Base-by-base conservation (phyloP, 2,329 filamentous ascomycete species). In the Mariannaea elegans region DNA sequence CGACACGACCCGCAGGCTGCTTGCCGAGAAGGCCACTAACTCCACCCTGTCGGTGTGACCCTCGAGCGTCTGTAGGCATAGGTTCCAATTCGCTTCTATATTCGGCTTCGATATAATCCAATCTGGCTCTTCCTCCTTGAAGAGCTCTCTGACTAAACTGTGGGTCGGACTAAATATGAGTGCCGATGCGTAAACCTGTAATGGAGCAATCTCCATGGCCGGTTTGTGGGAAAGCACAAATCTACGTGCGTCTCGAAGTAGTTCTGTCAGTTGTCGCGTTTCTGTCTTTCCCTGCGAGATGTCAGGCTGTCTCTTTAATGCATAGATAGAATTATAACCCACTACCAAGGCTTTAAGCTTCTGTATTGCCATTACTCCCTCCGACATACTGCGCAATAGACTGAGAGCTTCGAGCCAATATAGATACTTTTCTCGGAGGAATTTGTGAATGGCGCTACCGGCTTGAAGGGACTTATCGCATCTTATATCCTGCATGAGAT, bases 371-470 rank as follows among this genome's bases (percentile, higher is more conserved):
- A 12, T 49, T 1, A 7, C 0, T 4, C 38, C 55, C 1, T 29
- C 9, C 0, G 7, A 5, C 1, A 51, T 7, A 73, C 56, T 31
- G 65, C 59, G 12, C 56, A 77, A 59, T 3, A 79, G 70, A 45
- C 76, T 76, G 2, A 81, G 68, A 31, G 76, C 73, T 57, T 82
- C 78, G 3, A 82, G 66, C 79, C 77, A 82, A 52, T 80, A 72
- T 1, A 82, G 71, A 4, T 16, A 56, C 4, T 31, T 55, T 1
- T 27, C 3, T 8, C 21, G n/a, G 0, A 63, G 0, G 23, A 63
- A 63, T 0, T 9, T 2, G 4, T 41, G 0, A 1, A 57, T n/a
- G 2, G 4, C 24, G 34, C 21, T 46, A 19, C 32, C 34, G 10
- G 19, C 24, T 5, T 24, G 39, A 24, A 44, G 6, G 18, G 13